These are phyloP conservation scores for Pelargonium citronellum DNA, from an alignment of 441 rosid genomes.

Conservation along the genomic window DNA sequence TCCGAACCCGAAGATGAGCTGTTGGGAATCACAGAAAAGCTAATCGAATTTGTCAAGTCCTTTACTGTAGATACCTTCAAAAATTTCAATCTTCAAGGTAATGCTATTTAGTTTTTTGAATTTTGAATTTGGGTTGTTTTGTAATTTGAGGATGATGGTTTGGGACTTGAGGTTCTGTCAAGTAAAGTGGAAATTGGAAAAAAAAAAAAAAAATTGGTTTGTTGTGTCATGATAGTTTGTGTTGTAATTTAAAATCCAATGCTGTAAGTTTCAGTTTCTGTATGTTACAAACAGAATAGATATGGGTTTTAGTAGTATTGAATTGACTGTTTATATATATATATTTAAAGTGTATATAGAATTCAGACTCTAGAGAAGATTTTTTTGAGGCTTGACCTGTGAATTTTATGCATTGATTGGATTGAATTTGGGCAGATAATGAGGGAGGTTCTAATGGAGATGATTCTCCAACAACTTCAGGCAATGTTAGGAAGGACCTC, in stretches of 20 bases:
- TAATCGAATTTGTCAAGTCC: constrained; percentile 53
- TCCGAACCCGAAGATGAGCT: constrained; percentile 28
- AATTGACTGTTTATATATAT: background rate
- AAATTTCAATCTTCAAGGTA: constrained; percentile 57
- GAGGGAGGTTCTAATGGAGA: constrained; percentile 29
- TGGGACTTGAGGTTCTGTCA: background rate
- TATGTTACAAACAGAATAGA: background rate
- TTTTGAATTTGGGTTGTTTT: background rate
- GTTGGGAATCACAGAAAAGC: constrained; percentile 55
- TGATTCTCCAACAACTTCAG: constrained; percentile 35
- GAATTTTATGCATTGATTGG: constrained; percentile 8
- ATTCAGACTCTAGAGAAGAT: background rate
- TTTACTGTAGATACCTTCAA: constrained; percentile 69
- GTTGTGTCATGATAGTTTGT: background rate
- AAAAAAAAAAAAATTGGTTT: background rate
- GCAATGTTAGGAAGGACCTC: constrained; percentile 50
- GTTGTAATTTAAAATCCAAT: background rate
- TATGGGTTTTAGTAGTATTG: background rate
- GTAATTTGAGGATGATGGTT: background rate
- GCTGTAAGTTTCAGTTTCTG: background rate
- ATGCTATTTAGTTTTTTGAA: background rate
- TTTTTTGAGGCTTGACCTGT: background rate
- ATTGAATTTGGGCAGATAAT: constrained; percentile 35
- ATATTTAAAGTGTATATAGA: background rate
- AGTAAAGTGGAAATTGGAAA: background rate